Conservation (phyloP, 768 basidiomycete species). For the Suillus paluster region DNA sequence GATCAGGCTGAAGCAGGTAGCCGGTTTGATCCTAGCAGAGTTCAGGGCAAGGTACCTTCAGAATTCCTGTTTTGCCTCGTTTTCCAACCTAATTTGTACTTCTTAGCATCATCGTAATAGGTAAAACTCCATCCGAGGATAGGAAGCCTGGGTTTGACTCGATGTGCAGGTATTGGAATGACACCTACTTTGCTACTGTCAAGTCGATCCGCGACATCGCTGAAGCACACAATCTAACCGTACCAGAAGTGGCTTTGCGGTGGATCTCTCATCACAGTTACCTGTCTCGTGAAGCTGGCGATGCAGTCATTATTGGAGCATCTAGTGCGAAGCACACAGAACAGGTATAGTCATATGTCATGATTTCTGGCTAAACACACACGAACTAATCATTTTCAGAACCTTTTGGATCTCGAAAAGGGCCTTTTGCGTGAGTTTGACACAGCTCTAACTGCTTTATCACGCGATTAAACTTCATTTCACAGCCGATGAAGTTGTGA, state of each 20-base stretch:
- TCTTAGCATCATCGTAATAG: conserved; percentile 43
- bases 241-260: conserved; percentile 50
- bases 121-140: conserved; percentile 33
- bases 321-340: conserved; percentile 56
- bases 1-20: conserved; percentile 52
- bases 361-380: background rate
- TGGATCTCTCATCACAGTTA: conserved; percentile 56
- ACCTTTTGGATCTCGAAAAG: conserved; percentile 57
- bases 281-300: conserved; percentile 48
- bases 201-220: conserved; percentile 47
- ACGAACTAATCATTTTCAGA: conserved; percentile 30
- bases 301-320: conserved; percentile 51
- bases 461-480: background rate
- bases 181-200: conserved; percentile 54
- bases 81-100: background rate
- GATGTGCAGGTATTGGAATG: conserved; percentile 53
- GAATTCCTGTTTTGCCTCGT: background rate
- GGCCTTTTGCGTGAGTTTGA: conserved; percentile 52
- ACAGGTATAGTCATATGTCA: conserved; percentile 34
- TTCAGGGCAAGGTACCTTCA: conserved; percentile 49
- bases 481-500: conserved; percentile 54
- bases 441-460: background rate
- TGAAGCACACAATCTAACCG: conserved; percentile 53
- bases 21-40: conserved; percentile 54
- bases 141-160: conserved; percentile 6